Conservation (phyloP, 208 protist species). For the Balamuthia mandrillaris region DNA sequence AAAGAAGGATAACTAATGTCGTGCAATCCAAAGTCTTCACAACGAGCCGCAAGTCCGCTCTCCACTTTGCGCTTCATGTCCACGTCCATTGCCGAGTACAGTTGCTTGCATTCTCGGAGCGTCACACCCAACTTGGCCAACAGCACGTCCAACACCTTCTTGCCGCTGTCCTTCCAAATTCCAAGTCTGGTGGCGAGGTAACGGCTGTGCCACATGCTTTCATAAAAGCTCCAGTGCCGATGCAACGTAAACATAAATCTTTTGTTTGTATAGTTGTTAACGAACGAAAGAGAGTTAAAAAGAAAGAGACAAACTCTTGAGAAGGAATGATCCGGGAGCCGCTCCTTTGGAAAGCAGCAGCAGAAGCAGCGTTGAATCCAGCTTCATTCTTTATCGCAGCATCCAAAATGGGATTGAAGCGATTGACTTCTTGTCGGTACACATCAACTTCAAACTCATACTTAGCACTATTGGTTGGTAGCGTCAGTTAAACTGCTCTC, state of each 20-base stretch:
- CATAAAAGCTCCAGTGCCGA: conserved; percentile 65
- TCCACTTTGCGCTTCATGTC: conserved; percentile 30
- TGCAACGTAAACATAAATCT: conserved; percentile 56
- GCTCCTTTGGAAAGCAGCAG: no score
- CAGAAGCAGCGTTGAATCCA: no score
- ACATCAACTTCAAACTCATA: conserved; percentile 16
- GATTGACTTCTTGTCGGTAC: conserved; percentile 42
- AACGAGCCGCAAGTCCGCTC: neutral
- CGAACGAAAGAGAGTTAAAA: no score
- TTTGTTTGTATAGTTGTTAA: neutral
- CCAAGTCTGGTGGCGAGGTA: conserved; percentile 52
- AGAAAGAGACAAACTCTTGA: no score
- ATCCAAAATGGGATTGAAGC: no score
- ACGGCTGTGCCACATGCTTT: conserved; percentile 55
- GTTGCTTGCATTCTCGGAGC: conserved; percentile 41
- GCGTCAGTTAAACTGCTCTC: no score
- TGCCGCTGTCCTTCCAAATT: conserved; percentile 54
- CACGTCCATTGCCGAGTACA: conserved; percentile 33
- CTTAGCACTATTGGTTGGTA: no score
- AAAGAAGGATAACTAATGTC: conserved; percentile 46
- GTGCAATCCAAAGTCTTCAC: conserved; percentile 29
- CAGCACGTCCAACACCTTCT: conserved; percentile 43
- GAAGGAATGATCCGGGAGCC: no score
- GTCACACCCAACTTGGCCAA: conserved; percentile 56
- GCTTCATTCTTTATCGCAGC: no score